These are phyloP conservation scores for Tothia fuscella DNA, from an alignment of 2,329 filamentous ascomycete species.

Conservation along the genomic window DNA sequence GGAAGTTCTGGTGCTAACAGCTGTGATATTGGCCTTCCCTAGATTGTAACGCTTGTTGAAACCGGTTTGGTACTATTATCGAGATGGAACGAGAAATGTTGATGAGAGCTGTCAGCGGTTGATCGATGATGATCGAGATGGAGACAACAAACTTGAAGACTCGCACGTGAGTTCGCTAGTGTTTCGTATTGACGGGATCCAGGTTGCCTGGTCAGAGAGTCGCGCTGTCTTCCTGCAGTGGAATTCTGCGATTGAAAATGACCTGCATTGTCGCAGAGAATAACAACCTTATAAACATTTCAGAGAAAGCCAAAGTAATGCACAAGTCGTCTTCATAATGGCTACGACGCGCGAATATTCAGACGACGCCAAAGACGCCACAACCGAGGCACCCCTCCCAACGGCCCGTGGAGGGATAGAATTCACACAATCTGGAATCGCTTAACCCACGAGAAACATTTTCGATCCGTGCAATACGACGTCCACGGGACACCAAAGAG, in stretches of 20 bases:
- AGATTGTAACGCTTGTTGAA: not conserved
- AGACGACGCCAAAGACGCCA: too few species aligned
- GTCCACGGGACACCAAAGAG: slow-evolving; percentile 66
- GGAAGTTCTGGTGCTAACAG: not conserved
- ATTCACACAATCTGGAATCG: slow-evolving; percentile 6
- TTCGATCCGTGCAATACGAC: slow-evolving; percentile 65
- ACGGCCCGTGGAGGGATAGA: not conserved
- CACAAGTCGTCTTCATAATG: not conserved
- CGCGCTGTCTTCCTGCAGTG: not conserved
- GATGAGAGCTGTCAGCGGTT: not conserved
- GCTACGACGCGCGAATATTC: not conserved
- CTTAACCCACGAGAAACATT: slow-evolving; percentile 16
- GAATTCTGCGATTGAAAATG: not conserved
- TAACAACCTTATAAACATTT: not conserved
- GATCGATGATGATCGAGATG: not conserved
- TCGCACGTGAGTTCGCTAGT: slow-evolving; percentile 2
- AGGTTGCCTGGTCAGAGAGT: not conserved
- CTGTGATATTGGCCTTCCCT: not conserved
- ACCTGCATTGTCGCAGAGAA: not conserved
- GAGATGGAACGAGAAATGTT: not conserved
- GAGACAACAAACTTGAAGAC: not conserved
- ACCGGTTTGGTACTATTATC: not conserved
- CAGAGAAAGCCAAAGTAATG: not conserved
- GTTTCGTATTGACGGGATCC: not conserved
- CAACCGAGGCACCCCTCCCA: too few species aligned